These are phyloP conservation scores for Arthroderma uncinatum DNA, from an alignment of 2,329 filamentous ascomycete species.

Conservation along the genomic window DNA sequence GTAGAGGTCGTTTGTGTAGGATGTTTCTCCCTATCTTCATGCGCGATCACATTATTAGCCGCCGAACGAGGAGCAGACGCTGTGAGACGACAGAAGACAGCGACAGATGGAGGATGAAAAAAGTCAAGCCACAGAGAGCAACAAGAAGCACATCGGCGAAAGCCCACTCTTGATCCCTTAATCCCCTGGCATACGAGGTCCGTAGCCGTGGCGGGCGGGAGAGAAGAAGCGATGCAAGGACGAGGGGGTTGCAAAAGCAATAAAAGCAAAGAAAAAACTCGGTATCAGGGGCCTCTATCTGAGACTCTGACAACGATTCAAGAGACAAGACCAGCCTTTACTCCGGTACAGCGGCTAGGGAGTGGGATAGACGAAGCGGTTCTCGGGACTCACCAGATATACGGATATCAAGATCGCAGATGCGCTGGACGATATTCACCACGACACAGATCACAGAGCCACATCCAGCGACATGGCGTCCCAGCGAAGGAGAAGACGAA, in stretches of 20 bases:
- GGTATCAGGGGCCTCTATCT: neutral
- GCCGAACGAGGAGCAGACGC: slow-evolving; percentile 1
- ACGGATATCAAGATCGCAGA: too few species aligned
- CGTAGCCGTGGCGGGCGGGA: neutral
- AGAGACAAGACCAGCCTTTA: too few species aligned
- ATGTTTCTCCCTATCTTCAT: neutral
- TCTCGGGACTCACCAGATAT: too few species aligned
- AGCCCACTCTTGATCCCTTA: slow-evolving; percentile 2
- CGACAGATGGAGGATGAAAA: neutral
- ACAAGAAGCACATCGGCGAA: neutral
- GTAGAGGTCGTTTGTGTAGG: neutral
- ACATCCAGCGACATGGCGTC: neutral
- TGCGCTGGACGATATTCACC: neutral
- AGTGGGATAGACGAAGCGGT: neutral
- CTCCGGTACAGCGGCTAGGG: too few species aligned
- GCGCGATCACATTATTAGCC: slow-evolving; percentile 2
- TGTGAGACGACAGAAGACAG: neutral
- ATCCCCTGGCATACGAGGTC: slow-evolving; percentile 1
- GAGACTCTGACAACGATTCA: neutral
- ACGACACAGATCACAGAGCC: too few species aligned
- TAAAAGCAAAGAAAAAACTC: too few species aligned
- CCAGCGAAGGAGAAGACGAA: neutral
- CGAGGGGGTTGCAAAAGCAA: slow-evolving; percentile 1
- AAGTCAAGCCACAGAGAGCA: neutral
- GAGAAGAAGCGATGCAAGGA: neutral